These are phyloP conservation scores for Talaromyces amestolkiae DNA, from an alignment of 2,329 filamentous ascomycete genomes.

Conservation along the genomic window DNA sequence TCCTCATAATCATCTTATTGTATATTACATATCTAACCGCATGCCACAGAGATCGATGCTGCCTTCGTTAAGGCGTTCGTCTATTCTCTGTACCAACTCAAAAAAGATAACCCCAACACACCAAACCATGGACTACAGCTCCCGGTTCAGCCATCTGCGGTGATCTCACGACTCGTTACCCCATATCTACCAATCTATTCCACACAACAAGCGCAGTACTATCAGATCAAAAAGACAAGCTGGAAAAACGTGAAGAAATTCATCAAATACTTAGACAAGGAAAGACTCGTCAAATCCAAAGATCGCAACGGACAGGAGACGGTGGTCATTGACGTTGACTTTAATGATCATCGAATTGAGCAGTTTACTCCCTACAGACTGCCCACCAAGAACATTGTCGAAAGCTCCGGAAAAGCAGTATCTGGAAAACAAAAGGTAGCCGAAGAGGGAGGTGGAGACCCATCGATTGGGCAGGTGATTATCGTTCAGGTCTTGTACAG, in stretches of 20 bases:
- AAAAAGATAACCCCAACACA: slow-evolving; percentile 52
- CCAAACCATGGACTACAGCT: slow-evolving; percentile 58
- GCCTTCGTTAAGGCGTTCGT: slow-evolving; percentile 64
- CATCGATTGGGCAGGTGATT: slow-evolving; percentile 45
- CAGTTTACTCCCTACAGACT: slow-evolving; percentile 63
- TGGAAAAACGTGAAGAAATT: slow-evolving; percentile 71
- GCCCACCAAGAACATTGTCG: slow-evolving; percentile 55
- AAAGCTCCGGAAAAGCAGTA: slow-evolving; percentile 39
- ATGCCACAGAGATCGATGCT: slow-evolving; percentile 60
- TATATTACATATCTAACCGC: slow-evolving; percentile 15
- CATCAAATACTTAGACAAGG: slow-evolving; percentile 65
- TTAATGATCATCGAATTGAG: slow-evolving; percentile 53
- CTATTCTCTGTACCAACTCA: slow-evolving; percentile 61
- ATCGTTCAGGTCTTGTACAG: slow-evolving; percentile 54
- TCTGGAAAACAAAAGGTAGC: slow-evolving; percentile 31
- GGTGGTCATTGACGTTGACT: slow-evolving; percentile 64
- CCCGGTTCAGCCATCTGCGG: slow-evolving; percentile 61
- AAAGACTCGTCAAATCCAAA: slow-evolving; percentile 61
- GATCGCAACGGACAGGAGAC: slow-evolving; percentile 64
- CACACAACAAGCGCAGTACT: slow-evolving; percentile 54
- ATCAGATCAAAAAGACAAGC: slow-evolving; percentile 68
- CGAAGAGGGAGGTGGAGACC: slow-evolving; percentile 32
- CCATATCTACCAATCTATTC: slow-evolving; percentile 63
- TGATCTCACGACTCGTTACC: slow-evolving; percentile 64
- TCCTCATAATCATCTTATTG: slow-evolving; percentile 4